Base-by-base conservation (phyloP, 495 filamentous ascomycete species). In the Hypoxylon crocopeplum region DNA sequence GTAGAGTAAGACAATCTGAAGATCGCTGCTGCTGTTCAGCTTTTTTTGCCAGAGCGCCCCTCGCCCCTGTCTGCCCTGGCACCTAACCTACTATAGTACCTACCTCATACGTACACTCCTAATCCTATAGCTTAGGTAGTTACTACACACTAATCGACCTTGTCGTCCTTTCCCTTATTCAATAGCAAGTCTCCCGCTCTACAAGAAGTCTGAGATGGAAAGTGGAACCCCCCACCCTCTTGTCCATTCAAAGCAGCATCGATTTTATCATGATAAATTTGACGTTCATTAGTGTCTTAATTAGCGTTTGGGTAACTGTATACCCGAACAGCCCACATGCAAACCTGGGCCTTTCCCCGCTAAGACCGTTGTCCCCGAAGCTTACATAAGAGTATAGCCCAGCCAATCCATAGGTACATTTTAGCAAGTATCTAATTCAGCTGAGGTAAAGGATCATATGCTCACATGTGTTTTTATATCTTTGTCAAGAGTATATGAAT, bases 331-430 rank as follows among this genome's bases (percentile, higher is more conserved):
- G n/a, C n/a, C n/a, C n/a, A n/a, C n/a, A n/a, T n/a, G n/a, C n/a
- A n/a, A n/a, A n/a, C 3, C 24, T 10, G 8, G 34, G 36, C 12
- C 47, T 59, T 46, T 40, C 56, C 40, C 56, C 56, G 55, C 46
- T 58, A 58, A 58, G 16, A 46, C 56, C 56, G 56, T 59, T 59
- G 56, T 59, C 21, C 21, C 56, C 48, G 56, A 48, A 0, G 40
- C 56, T 59, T 52, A 59, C 30, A 15, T 51, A 51, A 44, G 10
- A n/a, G 6, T 24, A 39, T 16, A 42, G 12, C 16, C 0, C 21
- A 27, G 15, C 22, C 7, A 39, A 13, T 38, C n/a, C 34, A 4
- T 19, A 19, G 3, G 13, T 16, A 38, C 34, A 7, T 19, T 5
- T 38, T 19, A n/a, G 3, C 6, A 34, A 8, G 7, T 4, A 27